These are phyloP conservation scores for Actinidia chinensis DNA, from an alignment of 179 eudicot genomes.

Conservation along the genomic window DNA sequence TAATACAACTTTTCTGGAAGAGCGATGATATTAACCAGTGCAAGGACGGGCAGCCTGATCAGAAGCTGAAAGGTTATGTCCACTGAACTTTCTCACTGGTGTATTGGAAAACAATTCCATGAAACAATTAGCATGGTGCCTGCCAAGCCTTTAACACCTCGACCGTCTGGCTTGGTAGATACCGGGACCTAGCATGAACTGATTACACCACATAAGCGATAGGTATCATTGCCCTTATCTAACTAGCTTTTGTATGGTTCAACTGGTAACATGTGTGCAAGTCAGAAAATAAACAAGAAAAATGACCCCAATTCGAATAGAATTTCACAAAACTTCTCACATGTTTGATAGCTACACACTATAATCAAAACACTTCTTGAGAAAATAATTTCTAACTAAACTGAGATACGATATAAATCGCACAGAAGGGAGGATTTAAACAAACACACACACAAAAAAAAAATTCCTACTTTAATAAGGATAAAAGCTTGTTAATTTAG, in stretches of 20 bases:
- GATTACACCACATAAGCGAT: background rate
- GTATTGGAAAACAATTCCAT: slow-evolving; percentile 52
- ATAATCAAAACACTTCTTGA: slow-evolving; percentile 1
- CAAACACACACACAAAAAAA: too few relatives aligned
- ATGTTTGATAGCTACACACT: too few relatives aligned
- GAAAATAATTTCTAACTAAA: background rate
- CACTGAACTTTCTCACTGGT: slow-evolving; percentile 60
- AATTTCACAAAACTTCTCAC: background rate
- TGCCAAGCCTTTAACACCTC: slow-evolving; percentile 62
- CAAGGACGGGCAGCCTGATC: slow-evolving; percentile 62
- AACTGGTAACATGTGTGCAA: background rate
- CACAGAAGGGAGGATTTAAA: too few relatives aligned
- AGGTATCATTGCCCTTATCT: background rate
- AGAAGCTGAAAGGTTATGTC: slow-evolving; percentile 60
- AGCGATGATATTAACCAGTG: slow-evolving; percentile 45
- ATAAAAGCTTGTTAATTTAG: too few relatives aligned
- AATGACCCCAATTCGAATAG: background rate
- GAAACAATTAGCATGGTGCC: slow-evolving; percentile 93
- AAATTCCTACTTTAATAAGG: too few relatives aligned
- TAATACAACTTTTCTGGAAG: slow-evolving; percentile 41
- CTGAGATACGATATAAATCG: too few relatives aligned
- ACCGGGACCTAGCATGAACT: slow-evolving; percentile 62
- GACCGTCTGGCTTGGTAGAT: slow-evolving; percentile 75
- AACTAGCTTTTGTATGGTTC: background rate
- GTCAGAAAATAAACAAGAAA: background rate